Percentiles rank a stretch among this genome's conserved stretches.
These are phyloP conservation scores for Monilinia aucupariae DNA, from an alignment of 2,329 filamentous ascomycete genomes.

Conservation along the genomic window DNA sequence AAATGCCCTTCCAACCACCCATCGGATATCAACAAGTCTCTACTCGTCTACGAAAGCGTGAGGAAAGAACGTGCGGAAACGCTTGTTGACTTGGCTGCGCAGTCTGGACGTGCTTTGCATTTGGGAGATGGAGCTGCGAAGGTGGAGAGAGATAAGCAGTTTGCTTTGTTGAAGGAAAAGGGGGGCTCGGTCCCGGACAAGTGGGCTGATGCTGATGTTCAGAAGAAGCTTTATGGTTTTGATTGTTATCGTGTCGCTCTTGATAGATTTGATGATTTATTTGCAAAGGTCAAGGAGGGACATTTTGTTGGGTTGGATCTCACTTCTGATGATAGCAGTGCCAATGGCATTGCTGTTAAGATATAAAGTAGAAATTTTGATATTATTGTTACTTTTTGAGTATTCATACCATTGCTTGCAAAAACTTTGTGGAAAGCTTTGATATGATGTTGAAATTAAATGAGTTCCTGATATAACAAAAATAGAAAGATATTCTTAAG, in stretches of 20 bases:
- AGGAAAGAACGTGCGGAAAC: constrained; percentile 49
- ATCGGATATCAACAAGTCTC: constrained; percentile 42
- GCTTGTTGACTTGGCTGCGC: constrained; percentile 47
- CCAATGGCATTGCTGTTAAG: not conserved
- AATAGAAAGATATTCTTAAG: not conserved
- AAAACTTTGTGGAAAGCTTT: not conserved
- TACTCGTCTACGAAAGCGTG: constrained; percentile 50
- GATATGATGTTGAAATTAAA: not conserved
- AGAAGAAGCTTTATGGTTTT: constrained; percentile 53
- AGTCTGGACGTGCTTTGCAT: constrained; percentile 50
- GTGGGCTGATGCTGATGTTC: constrained; percentile 65
- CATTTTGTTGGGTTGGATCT: not conserved
- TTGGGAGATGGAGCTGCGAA: constrained; percentile 53
- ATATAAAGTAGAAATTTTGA: not conserved
- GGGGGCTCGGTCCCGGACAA: constrained; percentile 54
- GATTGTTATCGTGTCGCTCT: constrained; percentile 18
- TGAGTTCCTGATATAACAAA: not conserved
- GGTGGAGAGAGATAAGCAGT: constrained; percentile 53
- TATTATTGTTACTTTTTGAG: too few species aligned
- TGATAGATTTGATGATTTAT: constrained; percentile 17
- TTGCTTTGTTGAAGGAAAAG: constrained; percentile 44
- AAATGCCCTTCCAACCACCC: constrained; percentile 36
- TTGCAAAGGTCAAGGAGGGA: constrained; percentile 2
- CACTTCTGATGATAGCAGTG: not conserved
- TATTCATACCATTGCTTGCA: too few species aligned